These are phyloP conservation scores for Peterozyma xylosa DNA, from an alignment of 805 yeast species.

Conservation along the genomic window DNA sequence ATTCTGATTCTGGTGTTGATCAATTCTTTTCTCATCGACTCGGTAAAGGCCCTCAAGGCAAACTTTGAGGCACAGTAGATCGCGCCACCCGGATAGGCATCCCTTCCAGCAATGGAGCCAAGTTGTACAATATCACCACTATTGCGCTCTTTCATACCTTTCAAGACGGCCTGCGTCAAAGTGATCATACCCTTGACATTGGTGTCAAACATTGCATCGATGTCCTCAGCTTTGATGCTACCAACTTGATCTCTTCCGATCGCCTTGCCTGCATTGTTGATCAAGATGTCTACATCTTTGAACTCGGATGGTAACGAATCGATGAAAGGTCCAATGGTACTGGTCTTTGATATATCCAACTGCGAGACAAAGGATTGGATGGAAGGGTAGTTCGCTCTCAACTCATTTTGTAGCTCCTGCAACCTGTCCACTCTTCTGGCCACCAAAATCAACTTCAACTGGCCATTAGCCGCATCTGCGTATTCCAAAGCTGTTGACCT, in stretches of 20 bases:
- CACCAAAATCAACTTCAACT: conserved; percentile 39
- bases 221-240: conserved; percentile 51
- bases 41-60: conserved; percentile 65
- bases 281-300: conserved; percentile 53
- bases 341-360: conserved; percentile 32
- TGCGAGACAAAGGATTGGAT: conserved; percentile 24
- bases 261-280: conserved; percentile 78
- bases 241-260: conserved; percentile 77
- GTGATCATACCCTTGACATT: conserved; percentile 83
- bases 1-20: conserved; percentile 51
- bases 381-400: conserved; percentile 25
- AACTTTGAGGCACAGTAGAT: conserved; percentile 74
- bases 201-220: conserved; percentile 72
- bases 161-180: conserved; percentile 73
- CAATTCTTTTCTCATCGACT: conserved; percentile 52
- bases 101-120: conserved; percentile 77
- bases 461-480: conserved; percentile 53
- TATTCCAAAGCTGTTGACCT: conserved; percentile 84
- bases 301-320: conserved; percentile 35
- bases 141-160: conserved; percentile 62
- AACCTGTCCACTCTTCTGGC: conserved; percentile 47
- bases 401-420: conserved; percentile 27
- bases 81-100: conserved; percentile 73
- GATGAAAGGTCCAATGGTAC: conserved; percentile 39
- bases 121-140: conserved; percentile 67